A percentile compares a stretch with the other conserved stretches of the same genome.
These are phyloP conservation scores for Fusarium dlaminii DNA, from an alignment of 2,329 filamentous ascomycete genomes.

Conservation along the genomic window DNA sequence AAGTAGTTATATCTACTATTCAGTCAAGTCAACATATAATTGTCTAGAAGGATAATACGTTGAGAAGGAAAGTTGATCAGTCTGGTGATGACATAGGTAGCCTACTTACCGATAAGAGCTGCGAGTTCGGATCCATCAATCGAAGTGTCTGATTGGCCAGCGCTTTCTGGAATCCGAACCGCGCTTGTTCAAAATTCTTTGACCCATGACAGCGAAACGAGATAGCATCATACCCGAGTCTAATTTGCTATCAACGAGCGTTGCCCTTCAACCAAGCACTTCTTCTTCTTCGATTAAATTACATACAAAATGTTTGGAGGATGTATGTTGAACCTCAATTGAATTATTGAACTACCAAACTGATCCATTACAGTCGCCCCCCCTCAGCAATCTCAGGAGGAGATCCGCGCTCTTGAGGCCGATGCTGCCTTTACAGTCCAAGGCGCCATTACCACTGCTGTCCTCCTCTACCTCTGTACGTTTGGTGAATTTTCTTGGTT, in stretches of 20 bases:
- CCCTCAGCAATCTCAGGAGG: constrained; percentile 74
- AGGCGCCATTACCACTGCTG: constrained; percentile 70
- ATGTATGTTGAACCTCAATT: constrained; percentile 55
- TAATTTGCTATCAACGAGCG: constrained; percentile 8
- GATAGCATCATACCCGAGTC: constrained; percentile 42
- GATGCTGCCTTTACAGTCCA: constrained; percentile 75
- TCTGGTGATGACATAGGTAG: constrained; percentile 6
- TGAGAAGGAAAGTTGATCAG: not conserved
- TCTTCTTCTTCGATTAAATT: not conserved
- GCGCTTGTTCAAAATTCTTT: constrained; percentile 39
- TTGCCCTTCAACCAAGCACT: constrained; percentile 1
- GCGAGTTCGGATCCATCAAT: not conserved
- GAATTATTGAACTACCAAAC: not conserved
- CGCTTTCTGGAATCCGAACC: constrained; percentile 6
- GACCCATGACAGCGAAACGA: constrained; percentile 20
- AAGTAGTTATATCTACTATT: not conserved
- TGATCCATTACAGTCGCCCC: constrained; percentile 64
- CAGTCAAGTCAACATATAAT: not conserved
- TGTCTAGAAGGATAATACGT: not conserved
- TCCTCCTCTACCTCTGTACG: constrained; percentile 82
- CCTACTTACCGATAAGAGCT: constrained; percentile 51
- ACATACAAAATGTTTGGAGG: constrained; percentile 68
- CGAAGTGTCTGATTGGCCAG: constrained; percentile 16
- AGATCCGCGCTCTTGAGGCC: constrained; percentile 75
- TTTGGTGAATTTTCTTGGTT: not conserved